Conservation (phyloP, 345 rosid species). For the Linum tenue region DNA sequence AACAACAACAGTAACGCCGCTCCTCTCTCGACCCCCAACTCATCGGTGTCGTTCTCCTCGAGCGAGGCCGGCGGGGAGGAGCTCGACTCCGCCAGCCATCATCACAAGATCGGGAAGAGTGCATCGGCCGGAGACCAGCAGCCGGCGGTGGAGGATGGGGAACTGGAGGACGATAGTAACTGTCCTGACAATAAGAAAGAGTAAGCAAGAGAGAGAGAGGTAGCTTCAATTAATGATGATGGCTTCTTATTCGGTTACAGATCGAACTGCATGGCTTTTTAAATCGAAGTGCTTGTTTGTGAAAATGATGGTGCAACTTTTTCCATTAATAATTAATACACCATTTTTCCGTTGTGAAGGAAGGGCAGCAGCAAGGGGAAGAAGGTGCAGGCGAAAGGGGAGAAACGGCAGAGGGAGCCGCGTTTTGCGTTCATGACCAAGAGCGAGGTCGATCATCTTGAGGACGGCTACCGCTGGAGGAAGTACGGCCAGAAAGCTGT, state of each 20-base stretch:
- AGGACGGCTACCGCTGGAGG: constrained; percentile 31
- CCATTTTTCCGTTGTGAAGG: too few species aligned
- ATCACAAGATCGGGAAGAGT: too few species aligned
- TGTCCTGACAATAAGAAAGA: constrained; percentile 15
- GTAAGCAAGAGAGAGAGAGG: constrained; percentile 3
- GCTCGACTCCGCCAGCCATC: constrained; percentile 6
- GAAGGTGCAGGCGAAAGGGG: constrained; percentile 14
- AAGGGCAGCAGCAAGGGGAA: constrained; percentile 16
- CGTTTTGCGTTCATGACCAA: constrained; percentile 32
- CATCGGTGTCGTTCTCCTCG: constrained; percentile 27
- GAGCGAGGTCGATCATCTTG: constrained; percentile 30
- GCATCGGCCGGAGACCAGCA: constrained; percentile 6
- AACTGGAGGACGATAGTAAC: too few species aligned
- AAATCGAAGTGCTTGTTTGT: too few species aligned
- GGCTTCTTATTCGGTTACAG: not conserved
- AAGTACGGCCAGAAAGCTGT: constrained; percentile 32
- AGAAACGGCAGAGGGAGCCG: constrained; percentile 22
- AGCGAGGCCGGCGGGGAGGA: constrained; percentile 22
- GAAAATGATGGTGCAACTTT: too few species aligned
- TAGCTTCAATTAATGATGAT: not conserved
- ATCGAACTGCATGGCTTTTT: not conserved
- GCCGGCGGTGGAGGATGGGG: constrained; percentile 16
- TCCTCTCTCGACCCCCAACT: constrained; percentile 15
- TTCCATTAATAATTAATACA: not conserved
- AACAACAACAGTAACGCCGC: not conserved